phyloP scores from a whole-genome alignment of 495 filamentous ascomycete species.

The Penicillium paxilli region DNA sequence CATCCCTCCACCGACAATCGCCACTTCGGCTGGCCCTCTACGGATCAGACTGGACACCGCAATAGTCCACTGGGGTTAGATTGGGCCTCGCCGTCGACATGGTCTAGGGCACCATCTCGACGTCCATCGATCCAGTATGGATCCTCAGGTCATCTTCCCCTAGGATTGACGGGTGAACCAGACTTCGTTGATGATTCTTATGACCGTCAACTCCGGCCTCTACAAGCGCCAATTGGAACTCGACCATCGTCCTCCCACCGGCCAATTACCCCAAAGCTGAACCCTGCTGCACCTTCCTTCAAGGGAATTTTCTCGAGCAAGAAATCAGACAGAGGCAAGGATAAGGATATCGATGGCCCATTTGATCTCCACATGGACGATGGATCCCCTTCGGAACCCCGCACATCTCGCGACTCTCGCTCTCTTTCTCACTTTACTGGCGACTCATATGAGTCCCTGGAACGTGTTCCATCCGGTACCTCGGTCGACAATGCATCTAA shows the following conservation, averaged over 20 bases:
- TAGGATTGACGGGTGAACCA: slow-evolving; percentile 48
- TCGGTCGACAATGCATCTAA: slow-evolving; percentile 63
- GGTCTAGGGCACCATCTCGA: slow-evolving; percentile 57
- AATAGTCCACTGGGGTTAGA: slow-evolving; percentile 56
- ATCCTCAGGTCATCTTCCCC: slow-evolving; percentile 54
- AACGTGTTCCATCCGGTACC: slow-evolving; percentile 64
- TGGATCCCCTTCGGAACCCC: slow-evolving; percentile 61
- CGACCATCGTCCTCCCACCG: slow-evolving; percentile 55
- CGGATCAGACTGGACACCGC: slow-evolving; percentile 51
- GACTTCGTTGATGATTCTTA: slow-evolving; percentile 45
- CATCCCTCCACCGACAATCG: slow-evolving; percentile 79
- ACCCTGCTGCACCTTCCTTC: slow-evolving; percentile 62
- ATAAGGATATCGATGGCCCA: slow-evolving; percentile 29
- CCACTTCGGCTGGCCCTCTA: slow-evolving; percentile 63
- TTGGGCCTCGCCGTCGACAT: slow-evolving; percentile 56
- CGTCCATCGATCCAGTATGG: slow-evolving; percentile 57
- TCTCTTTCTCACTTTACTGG: slow-evolving; percentile 63
- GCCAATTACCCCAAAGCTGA: slow-evolving; percentile 57
- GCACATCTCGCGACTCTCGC: slow-evolving; percentile 61
- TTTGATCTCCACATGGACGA: slow-evolving; percentile 47
- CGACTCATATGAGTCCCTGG: slow-evolving; percentile 76
- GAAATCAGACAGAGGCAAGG: slow-evolving; percentile 42
- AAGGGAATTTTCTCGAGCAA: slow-evolving; percentile 49
- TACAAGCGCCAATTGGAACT: slow-evolving; percentile 56
- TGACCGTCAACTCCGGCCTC: slow-evolving; percentile 45